phyloP scores from a whole-genome alignment of 1,284 basidiomycete species.

The Mycosarcoma mackinlayi region DNA sequence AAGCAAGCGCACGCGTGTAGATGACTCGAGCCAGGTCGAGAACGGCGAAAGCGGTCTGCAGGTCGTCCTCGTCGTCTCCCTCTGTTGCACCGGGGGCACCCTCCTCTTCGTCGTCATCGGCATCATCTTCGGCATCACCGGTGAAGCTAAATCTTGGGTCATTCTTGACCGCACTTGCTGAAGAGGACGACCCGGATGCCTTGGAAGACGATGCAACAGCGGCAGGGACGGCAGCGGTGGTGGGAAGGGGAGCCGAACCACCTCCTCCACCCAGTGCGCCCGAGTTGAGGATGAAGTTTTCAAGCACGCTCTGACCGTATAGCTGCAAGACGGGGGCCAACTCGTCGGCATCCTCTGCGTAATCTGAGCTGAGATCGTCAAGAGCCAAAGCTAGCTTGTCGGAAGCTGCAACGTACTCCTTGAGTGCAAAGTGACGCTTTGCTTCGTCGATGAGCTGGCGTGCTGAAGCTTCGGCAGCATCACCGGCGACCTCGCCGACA shows the following conservation, averaged over 20 bases:
- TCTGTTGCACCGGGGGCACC: constrained; percentile 28
- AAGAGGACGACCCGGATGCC: constrained; percentile 19
- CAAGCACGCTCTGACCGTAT: constrained; percentile 63
- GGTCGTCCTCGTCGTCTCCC: constrained; percentile 62
- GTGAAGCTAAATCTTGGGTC: constrained; percentile 60
- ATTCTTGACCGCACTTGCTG: constrained; percentile 20
- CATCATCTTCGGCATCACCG: constrained; percentile 59
- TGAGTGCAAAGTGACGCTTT: constrained; percentile 58
- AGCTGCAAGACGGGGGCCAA: constrained; percentile 63
- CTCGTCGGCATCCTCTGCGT: constrained; percentile 57
- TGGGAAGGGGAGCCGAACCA: constrained; percentile 41
- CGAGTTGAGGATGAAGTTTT: constrained; percentile 61
- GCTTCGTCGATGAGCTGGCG: constrained; percentile 58
- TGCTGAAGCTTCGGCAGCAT: constrained; percentile 10
- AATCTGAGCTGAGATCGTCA: constrained; percentile 46
- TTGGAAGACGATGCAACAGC: constrained; percentile 24
- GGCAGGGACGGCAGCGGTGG: no score
- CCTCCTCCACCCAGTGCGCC: constrained; percentile 61
- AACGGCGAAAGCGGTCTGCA: constrained; percentile 61
- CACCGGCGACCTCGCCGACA: background rate
- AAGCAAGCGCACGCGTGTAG: constrained; percentile 54
- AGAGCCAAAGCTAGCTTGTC: constrained; percentile 57
- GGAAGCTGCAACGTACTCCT: constrained; percentile 51
- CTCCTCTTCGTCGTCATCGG: constrained; percentile 57
- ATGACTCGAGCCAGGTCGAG: constrained; percentile 63